Percentiles rank a stretch among this genome's conserved stretches.
These are phyloP conservation scores for Agarophyton chilense DNA, from an alignment of 23 red algal genomes.

Conservation along the genomic window DNA sequence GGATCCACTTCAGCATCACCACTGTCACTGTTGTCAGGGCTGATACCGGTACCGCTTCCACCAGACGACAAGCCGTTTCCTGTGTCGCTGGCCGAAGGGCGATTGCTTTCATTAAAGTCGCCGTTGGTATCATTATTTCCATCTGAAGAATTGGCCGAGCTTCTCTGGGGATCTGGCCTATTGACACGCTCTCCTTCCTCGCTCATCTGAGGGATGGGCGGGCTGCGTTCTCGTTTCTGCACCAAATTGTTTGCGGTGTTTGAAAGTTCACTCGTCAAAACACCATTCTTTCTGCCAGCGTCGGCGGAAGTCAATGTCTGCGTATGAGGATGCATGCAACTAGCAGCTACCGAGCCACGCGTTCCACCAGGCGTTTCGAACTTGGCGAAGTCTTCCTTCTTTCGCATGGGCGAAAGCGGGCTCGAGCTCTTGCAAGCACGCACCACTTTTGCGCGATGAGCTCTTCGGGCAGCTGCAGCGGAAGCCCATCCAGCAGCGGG, in stretches of 20 bases:
- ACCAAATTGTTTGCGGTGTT: not conserved
- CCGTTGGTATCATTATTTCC: conserved; percentile 9
- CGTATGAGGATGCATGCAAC: not conserved
- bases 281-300: not conserved
- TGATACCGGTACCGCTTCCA: conserved; percentile 45
- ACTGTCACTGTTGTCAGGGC: conserved; percentile 43
- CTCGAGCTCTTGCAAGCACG: conserved; percentile 26
- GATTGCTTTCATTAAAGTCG: not conserved
- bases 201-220: conserved; percentile 1
- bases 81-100: conserved; percentile 16
- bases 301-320: too few relatives aligned
- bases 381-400: not conserved
- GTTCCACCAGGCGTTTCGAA: not conserved
- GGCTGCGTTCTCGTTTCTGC: conserved; percentile 18
- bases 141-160: conserved; percentile 23
- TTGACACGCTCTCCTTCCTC: not conserved
- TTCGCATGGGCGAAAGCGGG: not conserved
- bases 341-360: not conserved
- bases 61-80: conserved; percentile 45
- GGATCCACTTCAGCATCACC: conserved; percentile 46
- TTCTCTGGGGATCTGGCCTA: conserved; percentile 19
- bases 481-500: conserved; percentile 54
- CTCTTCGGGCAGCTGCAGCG: conserved; percentile 44
- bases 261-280: not conserved
- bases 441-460: conserved; percentile 42